Conservation (phyloP, 257 asterid genomes). For the Gentiana straminea region DNA sequence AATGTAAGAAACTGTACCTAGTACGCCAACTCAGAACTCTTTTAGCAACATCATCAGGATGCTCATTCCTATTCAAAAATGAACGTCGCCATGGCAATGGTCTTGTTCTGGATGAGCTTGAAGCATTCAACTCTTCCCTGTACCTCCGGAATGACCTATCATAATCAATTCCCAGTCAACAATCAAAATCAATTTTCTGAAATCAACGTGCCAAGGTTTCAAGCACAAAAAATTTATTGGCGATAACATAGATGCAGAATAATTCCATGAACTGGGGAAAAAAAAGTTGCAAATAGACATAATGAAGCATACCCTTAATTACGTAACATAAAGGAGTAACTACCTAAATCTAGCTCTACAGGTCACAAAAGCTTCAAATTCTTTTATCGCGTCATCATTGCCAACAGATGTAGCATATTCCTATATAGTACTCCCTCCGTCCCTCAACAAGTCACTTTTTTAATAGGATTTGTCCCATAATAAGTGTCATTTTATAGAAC, state of each 20-base stretch:
- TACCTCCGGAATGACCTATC: slow-evolving; percentile 22
- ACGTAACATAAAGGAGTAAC: background rate
- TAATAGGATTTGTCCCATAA: too few relatives aligned
- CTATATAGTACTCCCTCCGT: too few relatives aligned
- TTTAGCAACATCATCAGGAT: slow-evolving; percentile 24
- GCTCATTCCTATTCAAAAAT: slow-evolving; percentile 17
- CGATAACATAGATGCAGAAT: too few relatives aligned
- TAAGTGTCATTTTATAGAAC: too few relatives aligned
- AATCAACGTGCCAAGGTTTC: too few relatives aligned
- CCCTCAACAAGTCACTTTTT: too few relatives aligned
- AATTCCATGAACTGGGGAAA: too few relatives aligned
- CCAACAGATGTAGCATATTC: too few relatives aligned
- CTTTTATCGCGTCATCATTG: too few relatives aligned
- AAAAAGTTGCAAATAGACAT: background rate
- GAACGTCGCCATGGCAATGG: slow-evolving; percentile 30
- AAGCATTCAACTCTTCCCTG: slow-evolving; percentile 12
- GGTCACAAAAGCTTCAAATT: too few relatives aligned
- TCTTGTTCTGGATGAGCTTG: slow-evolving; percentile 19
- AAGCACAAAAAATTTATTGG: too few relatives aligned
- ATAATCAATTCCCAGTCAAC: background rate
- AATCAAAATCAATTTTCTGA: background rate
- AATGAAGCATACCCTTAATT: background rate
- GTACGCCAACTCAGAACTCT: slow-evolving; percentile 40
- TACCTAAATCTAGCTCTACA: background rate
- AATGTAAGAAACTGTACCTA: slow-evolving; percentile 21